phyloP scores from a whole-genome alignment of 2,329 filamentous ascomycete species.

The Phyllosticta ampelicida region DNA sequence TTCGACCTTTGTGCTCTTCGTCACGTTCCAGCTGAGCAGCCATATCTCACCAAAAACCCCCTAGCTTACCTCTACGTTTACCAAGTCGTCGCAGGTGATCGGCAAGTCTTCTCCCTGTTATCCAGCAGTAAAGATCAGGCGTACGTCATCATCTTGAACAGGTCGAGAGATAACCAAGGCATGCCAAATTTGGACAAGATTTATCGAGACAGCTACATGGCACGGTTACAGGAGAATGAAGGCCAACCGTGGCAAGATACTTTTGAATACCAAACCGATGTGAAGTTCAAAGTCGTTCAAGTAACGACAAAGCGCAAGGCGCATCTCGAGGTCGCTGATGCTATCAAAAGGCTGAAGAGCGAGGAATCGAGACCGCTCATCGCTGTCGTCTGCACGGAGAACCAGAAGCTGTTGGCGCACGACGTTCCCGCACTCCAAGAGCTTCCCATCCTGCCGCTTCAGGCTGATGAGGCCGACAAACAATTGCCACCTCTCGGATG shows the following conservation, averaged over 20 bases:
- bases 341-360: constrained; percentile 80
- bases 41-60: constrained; percentile 65
- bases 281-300: constrained; percentile 77
- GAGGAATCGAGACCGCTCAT: constrained; percentile 73
- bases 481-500: constrained; percentile 85
- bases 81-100: constrained; percentile 80
- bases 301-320: constrained; percentile 86
- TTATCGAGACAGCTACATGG: constrained; percentile 65
- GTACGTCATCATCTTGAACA: constrained; percentile 79
- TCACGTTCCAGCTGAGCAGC: constrained; percentile 52
- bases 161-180: constrained; percentile 67
- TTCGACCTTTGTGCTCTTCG: constrained; percentile 76
- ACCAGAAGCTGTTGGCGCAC: constrained; percentile 67
- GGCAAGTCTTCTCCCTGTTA: constrained; percentile 88
- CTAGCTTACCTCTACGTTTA: constrained; percentile 87
- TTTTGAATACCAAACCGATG: constrained; percentile 75
- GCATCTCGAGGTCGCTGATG: constrained; percentile 74
- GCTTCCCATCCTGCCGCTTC: constrained; percentile 71
- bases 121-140: constrained; percentile 72
- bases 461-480: constrained; percentile 73
- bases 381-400: constrained; percentile 83
- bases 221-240: constrained; percentile 53
- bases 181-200: constrained; percentile 85
- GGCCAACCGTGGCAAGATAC: constrained; percentile 66
- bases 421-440: constrained; percentile 77